phyloP scores from a whole-genome alignment of 257 asterid genomes.

The Solanum chiquidenum region DNA sequence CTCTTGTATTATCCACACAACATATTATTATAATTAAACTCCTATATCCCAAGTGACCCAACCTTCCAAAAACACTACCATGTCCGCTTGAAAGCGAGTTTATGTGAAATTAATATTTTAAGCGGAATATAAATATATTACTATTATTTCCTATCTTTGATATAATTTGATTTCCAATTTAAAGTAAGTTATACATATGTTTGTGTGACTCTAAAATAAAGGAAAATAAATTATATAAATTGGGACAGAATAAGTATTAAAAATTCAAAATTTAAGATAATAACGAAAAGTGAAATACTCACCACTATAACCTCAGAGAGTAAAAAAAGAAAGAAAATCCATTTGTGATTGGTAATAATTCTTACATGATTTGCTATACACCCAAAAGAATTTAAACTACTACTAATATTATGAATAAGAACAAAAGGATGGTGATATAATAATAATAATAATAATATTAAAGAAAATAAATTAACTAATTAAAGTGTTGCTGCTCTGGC shows the following conservation, averaged over 20 bases:
- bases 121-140: too few species aligned
- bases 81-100: background rate
- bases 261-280: background rate
- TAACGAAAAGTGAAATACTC: background rate
- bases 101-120: too few species aligned
- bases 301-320: background rate
- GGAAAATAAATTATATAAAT: too few species aligned
- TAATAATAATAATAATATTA: background rate
- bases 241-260: too few species aligned
- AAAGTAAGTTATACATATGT: too few species aligned
- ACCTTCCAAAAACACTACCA: background rate
- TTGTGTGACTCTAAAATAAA: too few species aligned
- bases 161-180: too few species aligned
- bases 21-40: background rate
- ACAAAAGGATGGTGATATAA: background rate
- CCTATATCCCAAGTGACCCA: background rate
- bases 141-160: too few species aligned
- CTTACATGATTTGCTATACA: background rate
- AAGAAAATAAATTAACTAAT: constrained; percentile 1
- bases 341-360: background rate
- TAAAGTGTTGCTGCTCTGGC: constrained; percentile 52
- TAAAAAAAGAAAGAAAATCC: background rate
- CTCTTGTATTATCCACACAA: background rate
- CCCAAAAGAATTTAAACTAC: background rate
- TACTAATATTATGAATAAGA: background rate